These are phyloP conservation scores for Blastomyces silverae DNA, from an alignment of 2,329 filamentous ascomycete species.

Conservation along the genomic window DNA sequence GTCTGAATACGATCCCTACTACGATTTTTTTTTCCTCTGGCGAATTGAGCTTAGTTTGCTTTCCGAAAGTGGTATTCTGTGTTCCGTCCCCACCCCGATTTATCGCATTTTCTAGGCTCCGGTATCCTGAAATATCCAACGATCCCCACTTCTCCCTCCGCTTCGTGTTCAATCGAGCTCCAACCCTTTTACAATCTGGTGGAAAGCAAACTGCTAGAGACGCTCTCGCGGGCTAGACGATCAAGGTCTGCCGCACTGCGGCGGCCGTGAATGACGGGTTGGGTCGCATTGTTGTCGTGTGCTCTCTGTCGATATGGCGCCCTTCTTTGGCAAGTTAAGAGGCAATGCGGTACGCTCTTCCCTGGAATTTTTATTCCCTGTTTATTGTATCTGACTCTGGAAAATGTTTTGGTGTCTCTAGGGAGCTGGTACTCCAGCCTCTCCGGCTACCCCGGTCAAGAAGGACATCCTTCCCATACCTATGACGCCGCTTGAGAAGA, in stretches of 20 bases:
- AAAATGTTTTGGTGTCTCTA: conserved; percentile 28
- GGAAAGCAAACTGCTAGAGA: neutral
- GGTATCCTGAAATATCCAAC: too few species aligned
- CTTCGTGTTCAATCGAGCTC: conserved; percentile 1
- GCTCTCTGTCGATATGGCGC: conserved; percentile 33
- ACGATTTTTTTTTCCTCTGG: conserved; percentile 22
- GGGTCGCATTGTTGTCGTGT: conserved; percentile 22
- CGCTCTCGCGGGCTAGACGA: conserved; percentile 12
- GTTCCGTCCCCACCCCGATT: conserved; percentile 2
- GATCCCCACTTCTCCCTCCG: neutral
- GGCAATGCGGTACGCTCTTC: conserved; percentile 33
- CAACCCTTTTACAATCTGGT: neutral
- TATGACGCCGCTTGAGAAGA: conserved; percentile 59
- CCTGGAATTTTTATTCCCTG: conserved; percentile 15
- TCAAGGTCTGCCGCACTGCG: conserved; percentile 21
- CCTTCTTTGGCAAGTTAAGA: conserved; percentile 38
- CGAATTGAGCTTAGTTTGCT: conserved; percentile 13
- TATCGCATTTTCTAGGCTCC: neutral
- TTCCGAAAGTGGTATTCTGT: neutral
- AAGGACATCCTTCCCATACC: conserved; percentile 54
- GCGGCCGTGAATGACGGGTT: conserved; percentile 15
- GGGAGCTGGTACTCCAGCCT: conserved; percentile 44
- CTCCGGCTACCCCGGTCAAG: conserved; percentile 47
- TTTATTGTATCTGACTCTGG: conserved; percentile 5
- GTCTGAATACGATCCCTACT: neutral